Conservation (phyloP, 768 basidiomycete genomes). For the Dentipellis sp. region DNA sequence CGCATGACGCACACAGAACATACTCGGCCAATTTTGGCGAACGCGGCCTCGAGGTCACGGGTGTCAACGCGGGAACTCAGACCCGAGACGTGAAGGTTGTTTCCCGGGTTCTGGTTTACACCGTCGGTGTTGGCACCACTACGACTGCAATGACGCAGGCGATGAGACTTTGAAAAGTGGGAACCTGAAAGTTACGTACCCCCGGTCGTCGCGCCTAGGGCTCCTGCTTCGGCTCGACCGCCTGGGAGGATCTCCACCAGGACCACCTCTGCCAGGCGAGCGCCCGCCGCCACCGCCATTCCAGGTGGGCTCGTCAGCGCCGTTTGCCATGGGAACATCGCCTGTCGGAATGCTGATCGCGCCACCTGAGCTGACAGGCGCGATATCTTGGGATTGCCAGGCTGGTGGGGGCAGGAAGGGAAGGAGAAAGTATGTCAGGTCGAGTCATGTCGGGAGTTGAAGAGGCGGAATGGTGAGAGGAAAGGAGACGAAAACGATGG, state of each 20-base stretch:
- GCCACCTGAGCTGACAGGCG: conserved; percentile 33
- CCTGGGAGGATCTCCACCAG: conserved; percentile 43
- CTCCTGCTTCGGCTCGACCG: conserved; percentile 76
- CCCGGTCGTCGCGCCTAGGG: conserved; percentile 46
- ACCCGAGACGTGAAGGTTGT: conserved; percentile 58
- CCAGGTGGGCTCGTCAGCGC: conserved; percentile 40
- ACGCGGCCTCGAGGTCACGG: conserved; percentile 80
- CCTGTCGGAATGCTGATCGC: conserved; percentile 64
- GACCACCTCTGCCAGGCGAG: conserved; percentile 32
- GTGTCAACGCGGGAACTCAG: conserved; percentile 61
- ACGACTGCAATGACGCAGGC: not conserved
- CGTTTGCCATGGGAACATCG: conserved; percentile 38
- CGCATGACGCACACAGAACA: conserved; percentile 18
- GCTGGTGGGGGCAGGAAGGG: conserved; percentile 42
- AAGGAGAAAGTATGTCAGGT: conserved; percentile 26
- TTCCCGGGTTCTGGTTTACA: conserved; percentile 45
- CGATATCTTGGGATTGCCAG: conserved; percentile 80
- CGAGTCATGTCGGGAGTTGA: conserved; percentile 5
- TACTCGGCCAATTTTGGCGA: conserved; percentile 82
- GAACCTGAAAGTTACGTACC: conserved; percentile 29
- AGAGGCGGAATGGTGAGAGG: conserved; percentile 12
- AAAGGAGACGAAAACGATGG: conserved; percentile 20
- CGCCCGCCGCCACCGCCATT: conserved; percentile 38
- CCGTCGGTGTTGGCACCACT: conserved; percentile 18
- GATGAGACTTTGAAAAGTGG: not conserved